These are phyloP conservation scores for Aureobasidium leucospermi DNA, from an alignment of 2,329 filamentous ascomycete genomes.

Conservation along the genomic window DNA sequence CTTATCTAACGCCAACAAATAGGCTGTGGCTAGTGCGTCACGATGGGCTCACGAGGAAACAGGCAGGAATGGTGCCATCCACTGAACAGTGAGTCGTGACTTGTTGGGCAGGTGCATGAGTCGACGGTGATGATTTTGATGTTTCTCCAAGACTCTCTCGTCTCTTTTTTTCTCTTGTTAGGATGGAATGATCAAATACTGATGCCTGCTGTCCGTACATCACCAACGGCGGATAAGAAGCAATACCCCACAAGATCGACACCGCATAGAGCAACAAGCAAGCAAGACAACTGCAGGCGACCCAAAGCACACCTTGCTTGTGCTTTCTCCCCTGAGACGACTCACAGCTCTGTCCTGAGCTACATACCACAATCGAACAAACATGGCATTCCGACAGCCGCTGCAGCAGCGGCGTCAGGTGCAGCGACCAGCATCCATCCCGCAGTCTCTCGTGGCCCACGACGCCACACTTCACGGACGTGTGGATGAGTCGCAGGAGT, in stretches of 20 bases:
- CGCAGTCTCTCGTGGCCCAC: constrained; percentile 21
- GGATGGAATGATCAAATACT: background rate
- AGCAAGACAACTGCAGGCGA: background rate
- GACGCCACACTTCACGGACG: constrained; percentile 32
- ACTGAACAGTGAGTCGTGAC: background rate
- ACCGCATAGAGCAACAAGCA: background rate
- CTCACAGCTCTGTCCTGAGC: background rate
- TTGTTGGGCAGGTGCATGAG: background rate
- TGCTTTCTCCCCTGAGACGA: background rate
- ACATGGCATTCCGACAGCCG: constrained; percentile 29
- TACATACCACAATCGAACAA: background rate
- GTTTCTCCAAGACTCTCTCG: background rate
- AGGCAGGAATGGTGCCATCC: background rate
- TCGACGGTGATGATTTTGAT: background rate
- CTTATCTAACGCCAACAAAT: constrained; percentile 10
- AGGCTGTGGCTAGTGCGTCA: constrained; percentile 10
- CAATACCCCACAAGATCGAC: constrained; percentile 12
- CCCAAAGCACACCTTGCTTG: background rate
- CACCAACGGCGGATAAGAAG: constrained; percentile 4
- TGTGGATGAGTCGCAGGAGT: constrained; percentile 76
- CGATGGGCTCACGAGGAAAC: constrained; percentile 1
- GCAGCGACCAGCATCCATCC: constrained; percentile 20
- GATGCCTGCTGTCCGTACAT: constrained; percentile 1
- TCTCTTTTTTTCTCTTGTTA: background rate
- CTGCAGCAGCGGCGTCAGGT: constrained; percentile 26